Base-by-base conservation (phyloP, 352 stramenopile genomes). In the Peronospora destructor region DNA sequence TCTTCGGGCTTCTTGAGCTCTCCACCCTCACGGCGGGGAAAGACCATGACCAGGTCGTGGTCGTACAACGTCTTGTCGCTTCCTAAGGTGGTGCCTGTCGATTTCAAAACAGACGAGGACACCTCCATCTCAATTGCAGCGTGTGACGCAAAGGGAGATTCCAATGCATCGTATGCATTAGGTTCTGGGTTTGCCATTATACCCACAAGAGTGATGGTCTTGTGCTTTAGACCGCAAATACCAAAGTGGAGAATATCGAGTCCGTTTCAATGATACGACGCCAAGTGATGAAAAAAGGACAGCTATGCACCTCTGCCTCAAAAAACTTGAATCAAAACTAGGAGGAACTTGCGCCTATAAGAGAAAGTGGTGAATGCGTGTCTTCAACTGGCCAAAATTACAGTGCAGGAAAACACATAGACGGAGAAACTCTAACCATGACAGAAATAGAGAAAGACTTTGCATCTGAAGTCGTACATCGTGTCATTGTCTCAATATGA, bases 1-100 rank as follows among this genome's bases (percentile, higher is more conserved):
- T 79, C 59, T 26, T 82, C 61, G 13, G 73, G 67, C 35, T 85
- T 69, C 61, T 89, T 89, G 29, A 59, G 38, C 42, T 89, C 76
- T 43, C 74, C 81, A 32, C 74, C 76, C 19, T 80, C 53, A 35
- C 76, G 77, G 4, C 67, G 65, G 10, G 77, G 67, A 47, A 91
- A 91, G 57, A 89, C 79, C 75, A 91, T 79, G 46, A 91, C 80
- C 40, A 91, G 59, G 53, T 91, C 80, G 49, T 83, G 61, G 45
- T 81, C 80, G 70, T 87, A 87, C 49, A 88, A 37, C 47, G 62
- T 68, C 56, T 77, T 82, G 26, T 77, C 68, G 19, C 53, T 40
- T 6, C 13, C 16, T 21, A 14, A 13, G 12, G 51, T 34, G 0
- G 44, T 14, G 12, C 2, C 34, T 2, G 19, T 38, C 6, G 55